These are phyloP conservation scores for Cydonia oblonga DNA, from an alignment of 331 rosid genomes.

Conservation along the genomic window DNA sequence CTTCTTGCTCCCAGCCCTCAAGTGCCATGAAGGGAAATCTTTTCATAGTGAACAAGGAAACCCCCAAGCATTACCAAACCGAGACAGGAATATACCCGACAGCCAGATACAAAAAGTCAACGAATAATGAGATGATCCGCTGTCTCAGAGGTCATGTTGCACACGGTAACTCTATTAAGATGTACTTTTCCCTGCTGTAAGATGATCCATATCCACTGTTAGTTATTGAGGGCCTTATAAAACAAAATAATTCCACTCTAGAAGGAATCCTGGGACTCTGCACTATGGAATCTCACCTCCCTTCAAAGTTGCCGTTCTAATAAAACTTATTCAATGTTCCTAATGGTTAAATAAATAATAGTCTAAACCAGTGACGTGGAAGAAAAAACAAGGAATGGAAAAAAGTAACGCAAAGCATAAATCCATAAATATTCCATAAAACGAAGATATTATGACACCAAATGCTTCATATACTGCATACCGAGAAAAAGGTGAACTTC, in stretches of 20 bases:
- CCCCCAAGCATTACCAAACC: slow-evolving; percentile 57
- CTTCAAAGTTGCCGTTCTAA: too few species aligned
- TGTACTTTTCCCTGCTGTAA: slow-evolving; percentile 50
- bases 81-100: slow-evolving; percentile 44
- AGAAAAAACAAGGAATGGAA: not conserved
- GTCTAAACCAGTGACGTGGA: slow-evolving; percentile 6
- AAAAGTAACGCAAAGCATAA: not conserved
- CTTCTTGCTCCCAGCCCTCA: slow-evolving; percentile 45
- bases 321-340: slow-evolving; percentile 18
- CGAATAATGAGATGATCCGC: slow-evolving; percentile 38
- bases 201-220: slow-evolving; percentile 48
- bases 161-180: slow-evolving; percentile 36
- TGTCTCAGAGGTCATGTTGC: slow-evolving; percentile 57
- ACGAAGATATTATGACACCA: not conserved
- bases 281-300: slow-evolving; percentile 6
- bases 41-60: slow-evolving; percentile 31
- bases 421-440: not conserved
- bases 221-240: slow-evolving; percentile 35
- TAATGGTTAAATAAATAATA: slow-evolving; percentile 8
- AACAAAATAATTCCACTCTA: slow-evolving; percentile 18
- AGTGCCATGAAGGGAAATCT: slow-evolving; percentile 33
- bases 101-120: slow-evolving; percentile 40
- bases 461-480: not conserved
- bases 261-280: slow-evolving; percentile 38
- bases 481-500: not conserved